These are phyloP conservation scores for Persicaria tinctoria DNA, from an alignment of 148 eudicot genomes.

Conservation along the genomic window DNA sequence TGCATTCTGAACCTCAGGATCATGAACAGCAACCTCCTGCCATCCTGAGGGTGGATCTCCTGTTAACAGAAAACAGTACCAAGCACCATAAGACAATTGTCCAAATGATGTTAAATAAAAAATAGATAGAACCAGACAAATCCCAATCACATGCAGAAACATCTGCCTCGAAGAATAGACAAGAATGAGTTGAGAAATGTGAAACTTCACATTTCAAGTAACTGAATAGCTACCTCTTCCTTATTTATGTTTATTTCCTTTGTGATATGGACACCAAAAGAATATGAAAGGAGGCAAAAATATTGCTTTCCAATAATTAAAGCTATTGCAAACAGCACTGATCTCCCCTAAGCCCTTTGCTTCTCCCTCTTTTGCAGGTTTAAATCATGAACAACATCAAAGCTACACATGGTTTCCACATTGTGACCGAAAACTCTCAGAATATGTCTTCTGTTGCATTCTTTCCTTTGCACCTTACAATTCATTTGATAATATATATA, in stretches of 20 bases:
- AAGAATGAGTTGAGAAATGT: too few species aligned
- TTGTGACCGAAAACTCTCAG: not conserved
- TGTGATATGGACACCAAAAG: too few species aligned
- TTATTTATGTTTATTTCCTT: too few species aligned
- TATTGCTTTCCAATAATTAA: too few species aligned
- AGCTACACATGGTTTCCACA: not conserved
- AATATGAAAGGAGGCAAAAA: too few species aligned
- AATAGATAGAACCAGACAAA: not conserved
- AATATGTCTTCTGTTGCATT: not conserved
- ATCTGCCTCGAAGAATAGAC: not conserved
- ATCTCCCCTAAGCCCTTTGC: not conserved
- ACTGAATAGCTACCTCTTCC: too few species aligned
- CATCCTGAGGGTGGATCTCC: conserved; percentile 58
- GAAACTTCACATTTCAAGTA: too few species aligned
- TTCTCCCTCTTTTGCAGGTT: not conserved
- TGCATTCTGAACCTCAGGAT: conserved; percentile 86
- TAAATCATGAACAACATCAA: not conserved
- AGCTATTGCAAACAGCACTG: not conserved
- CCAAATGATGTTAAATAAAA: not conserved
- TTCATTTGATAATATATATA: too few species aligned
- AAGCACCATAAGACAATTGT: not conserved
- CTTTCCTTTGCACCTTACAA: not conserved
- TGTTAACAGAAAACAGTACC: conserved; percentile 16
- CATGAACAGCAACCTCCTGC: conserved; percentile 76
- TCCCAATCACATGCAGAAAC: not conserved